Evolutionary conservation across 371 early-diverging fungal species (phyloP).

Genomic region (Mortierella sp.): DNA sequence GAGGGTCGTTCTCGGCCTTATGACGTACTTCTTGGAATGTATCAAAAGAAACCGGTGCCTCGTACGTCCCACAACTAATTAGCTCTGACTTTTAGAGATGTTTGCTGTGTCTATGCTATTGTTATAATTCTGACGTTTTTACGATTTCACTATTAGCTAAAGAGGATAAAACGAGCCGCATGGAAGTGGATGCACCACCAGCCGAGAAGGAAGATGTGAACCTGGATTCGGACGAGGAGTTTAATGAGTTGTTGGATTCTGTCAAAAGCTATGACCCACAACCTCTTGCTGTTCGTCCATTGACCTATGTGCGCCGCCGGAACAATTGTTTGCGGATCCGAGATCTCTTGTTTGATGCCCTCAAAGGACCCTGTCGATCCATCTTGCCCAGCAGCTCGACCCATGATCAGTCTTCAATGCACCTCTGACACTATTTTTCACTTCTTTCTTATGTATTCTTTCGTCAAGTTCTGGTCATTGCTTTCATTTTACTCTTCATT

Average conservation of each 20-base stretch:
- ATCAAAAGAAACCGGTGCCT: constrained; percentile 72
- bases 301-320: constrained; percentile 66
- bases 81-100: constrained; percentile 6
- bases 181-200: constrained; percentile 32
- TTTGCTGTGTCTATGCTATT: not conserved
- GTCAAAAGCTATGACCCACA: constrained; percentile 61
- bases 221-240: constrained; percentile 75
- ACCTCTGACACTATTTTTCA: not conserved
- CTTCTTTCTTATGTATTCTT: no score
- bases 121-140: not conserved
- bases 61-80: constrained; percentile 42
- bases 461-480: no score
- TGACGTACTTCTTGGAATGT: constrained; percentile 74
- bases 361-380: constrained; percentile 54
- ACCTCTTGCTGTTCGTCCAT: constrained; percentile 68
- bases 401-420: constrained; percentile 41
- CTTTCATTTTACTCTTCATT: no score
- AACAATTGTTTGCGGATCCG: constrained; percentile 69
- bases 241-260: constrained; percentile 65
- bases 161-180: constrained; percentile 42
- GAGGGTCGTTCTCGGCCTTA: constrained; percentile 79
- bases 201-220: constrained; percentile 55
- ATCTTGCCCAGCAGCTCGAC: constrained; percentile 38
- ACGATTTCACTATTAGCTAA: constrained; percentile 15
- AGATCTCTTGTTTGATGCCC: constrained; percentile 74